phyloP scores from a whole-genome alignment of 805 yeast species.

The Lachancea mirantina region DNA sequence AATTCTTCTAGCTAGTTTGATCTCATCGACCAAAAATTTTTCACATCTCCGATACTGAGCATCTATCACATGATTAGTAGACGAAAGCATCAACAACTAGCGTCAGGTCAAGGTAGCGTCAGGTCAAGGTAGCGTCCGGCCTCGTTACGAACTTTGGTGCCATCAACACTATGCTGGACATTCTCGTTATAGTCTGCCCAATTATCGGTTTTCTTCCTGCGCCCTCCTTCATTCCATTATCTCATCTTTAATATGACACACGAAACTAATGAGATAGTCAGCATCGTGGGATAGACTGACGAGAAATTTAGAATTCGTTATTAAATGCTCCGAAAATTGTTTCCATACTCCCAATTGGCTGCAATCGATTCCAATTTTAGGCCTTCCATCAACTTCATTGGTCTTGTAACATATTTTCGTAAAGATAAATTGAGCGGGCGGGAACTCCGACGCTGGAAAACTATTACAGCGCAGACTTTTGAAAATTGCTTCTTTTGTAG shows the following conservation, averaged over 20 bases:
- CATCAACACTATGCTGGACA: no score
- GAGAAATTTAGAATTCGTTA: constrained; percentile 10
- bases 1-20: not conserved
- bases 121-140: no score
- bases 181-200: no score
- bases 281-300: constrained; percentile 28
- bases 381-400: constrained; percentile 11
- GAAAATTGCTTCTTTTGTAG: constrained; percentile 24
- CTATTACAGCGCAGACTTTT: no score
- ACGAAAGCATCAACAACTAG: no score
- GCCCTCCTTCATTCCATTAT: no score
- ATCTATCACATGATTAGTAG: constrained; percentile 1
- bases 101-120: no score
- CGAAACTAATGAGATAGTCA: constrained; percentile 21
- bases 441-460: constrained; percentile 13
- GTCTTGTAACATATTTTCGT: constrained; percentile 21
- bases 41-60: not conserved
- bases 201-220: no score
- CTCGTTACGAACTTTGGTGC: no score
- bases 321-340: constrained; percentile 7
- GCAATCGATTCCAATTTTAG: constrained; percentile 14
- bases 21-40: not conserved
- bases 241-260: constrained; percentile 7
- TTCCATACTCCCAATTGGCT: constrained; percentile 3
- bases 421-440: constrained; percentile 27